Evolutionary conservation across 2,329 filamentous ascomycete genomes (phyloP).

Genomic region (Microthyrium microscopicum): DNA sequence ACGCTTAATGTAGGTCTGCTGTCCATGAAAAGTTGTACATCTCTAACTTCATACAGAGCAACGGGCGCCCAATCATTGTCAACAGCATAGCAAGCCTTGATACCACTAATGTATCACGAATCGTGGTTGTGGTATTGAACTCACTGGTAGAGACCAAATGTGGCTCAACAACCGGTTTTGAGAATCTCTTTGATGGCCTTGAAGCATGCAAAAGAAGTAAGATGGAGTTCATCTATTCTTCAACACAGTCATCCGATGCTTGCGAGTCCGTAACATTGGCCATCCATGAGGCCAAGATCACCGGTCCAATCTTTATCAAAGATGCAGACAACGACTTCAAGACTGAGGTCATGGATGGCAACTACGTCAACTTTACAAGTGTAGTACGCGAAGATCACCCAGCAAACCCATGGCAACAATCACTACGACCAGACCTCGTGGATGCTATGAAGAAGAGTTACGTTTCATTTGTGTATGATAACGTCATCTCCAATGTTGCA

Average conservation of each 20-base stretch:
- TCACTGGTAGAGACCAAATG: background rate
- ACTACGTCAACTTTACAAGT: background rate
- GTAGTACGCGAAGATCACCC: background rate
- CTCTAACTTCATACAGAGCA: background rate
- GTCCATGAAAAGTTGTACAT: too few species aligned
- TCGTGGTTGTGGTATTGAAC: background rate
- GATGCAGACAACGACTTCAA: constrained; percentile 5
- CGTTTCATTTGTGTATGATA: constrained; percentile 1
- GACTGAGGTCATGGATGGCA: background rate
- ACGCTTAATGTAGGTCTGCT: constrained; percentile 1
- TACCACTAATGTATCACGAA: background rate
- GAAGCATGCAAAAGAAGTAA: background rate
- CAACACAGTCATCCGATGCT: constrained; percentile 9
- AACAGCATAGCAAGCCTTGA: background rate
- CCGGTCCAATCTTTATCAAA: constrained; percentile 2
- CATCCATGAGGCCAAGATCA: constrained; percentile 2
- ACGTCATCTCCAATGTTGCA: constrained; percentile 1
- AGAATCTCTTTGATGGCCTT: background rate
- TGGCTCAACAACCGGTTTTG: background rate
- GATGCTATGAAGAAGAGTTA: constrained; percentile 2
- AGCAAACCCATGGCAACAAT: background rate
- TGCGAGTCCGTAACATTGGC: constrained; percentile 10
- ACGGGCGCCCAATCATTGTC: constrained; percentile 2
- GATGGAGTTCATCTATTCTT: background rate
- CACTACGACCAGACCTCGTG: constrained; percentile 1